These are phyloP conservation scores for Caloboletus firmus DNA, from an alignment of 1,284 basidiomycete species.

Conservation along the genomic window DNA sequence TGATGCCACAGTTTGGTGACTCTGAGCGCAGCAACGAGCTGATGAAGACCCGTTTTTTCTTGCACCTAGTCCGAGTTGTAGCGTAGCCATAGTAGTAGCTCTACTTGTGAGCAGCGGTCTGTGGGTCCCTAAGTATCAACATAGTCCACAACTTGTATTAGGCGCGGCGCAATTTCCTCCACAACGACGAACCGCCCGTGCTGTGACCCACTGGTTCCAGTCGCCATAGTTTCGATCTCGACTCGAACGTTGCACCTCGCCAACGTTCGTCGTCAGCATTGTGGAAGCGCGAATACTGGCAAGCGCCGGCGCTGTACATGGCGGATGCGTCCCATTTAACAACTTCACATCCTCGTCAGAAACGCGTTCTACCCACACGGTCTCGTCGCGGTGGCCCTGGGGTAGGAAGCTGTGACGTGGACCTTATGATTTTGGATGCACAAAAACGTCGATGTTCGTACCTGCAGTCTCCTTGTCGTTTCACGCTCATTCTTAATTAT, in stretches of 20 bases:
- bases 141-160: slow-evolving; percentile 10
- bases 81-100: not conserved
- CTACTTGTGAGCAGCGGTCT: not conserved
- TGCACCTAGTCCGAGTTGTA: not conserved
- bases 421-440: slow-evolving; percentile 82
- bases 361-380: slow-evolving; percentile 78
- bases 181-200: slow-evolving; percentile 13
- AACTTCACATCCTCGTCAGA: slow-evolving; percentile 45
- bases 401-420: slow-evolving; percentile 72
- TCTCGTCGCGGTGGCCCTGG: slow-evolving; percentile 76
- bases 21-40: not conserved
- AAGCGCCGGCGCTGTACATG: slow-evolving; percentile 24
- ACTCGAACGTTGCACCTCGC: not conserved
- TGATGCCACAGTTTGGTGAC: not conserved
- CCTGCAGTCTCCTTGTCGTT: slow-evolving; percentile 13
- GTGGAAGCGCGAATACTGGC: slow-evolving; percentile 6
- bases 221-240: slow-evolving; percentile 4
- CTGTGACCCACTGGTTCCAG: not conserved
- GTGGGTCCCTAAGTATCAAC: not conserved
- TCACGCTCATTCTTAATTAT: slow-evolving; percentile 21
- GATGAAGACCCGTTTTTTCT: not conserved
- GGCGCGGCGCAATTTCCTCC: slow-evolving; percentile 5
- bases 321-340: slow-evolving; percentile 24
- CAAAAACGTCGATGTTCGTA: slow-evolving; percentile 75
- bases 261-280: slow-evolving; percentile 6